These are phyloP conservation scores for Massariosphaeria phaeospora DNA, from an alignment of 495 filamentous ascomycete species.

Conservation along the genomic window DNA sequence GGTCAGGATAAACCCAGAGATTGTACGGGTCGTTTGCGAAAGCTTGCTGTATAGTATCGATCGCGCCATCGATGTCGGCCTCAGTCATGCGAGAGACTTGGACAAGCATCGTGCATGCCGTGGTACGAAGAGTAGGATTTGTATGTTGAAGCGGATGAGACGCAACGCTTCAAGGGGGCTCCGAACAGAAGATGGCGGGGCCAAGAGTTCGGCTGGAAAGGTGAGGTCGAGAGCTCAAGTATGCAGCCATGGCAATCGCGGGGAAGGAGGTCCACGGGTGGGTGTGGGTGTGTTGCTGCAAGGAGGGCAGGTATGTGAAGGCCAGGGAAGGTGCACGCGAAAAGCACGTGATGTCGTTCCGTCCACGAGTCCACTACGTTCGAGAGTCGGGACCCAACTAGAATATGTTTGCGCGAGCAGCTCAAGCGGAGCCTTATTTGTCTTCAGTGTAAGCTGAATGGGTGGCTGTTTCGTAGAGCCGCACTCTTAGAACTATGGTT, in stretches of 20 bases:
- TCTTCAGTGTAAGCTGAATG: no score
- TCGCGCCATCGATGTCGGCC: slow-evolving; percentile 57
- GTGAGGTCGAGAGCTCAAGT: background rate
- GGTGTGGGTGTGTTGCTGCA: no score
- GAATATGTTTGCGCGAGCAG: no score
- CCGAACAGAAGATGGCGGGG: background rate
- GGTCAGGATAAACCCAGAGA: slow-evolving; percentile 55
- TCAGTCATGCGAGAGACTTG: slow-evolving; percentile 52
- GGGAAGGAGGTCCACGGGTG: background rate
- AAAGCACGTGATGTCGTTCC: no score
- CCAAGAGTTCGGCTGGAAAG: background rate
- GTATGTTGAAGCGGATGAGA: background rate
- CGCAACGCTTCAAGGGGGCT: background rate
- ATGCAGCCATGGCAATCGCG: background rate
- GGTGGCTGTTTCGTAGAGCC: no score
- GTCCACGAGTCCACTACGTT: no score
- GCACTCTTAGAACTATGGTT: no score
- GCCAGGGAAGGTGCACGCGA: no score
- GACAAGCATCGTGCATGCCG: slow-evolving; percentile 38
- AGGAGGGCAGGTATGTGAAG: no score
- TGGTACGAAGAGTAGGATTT: background rate
- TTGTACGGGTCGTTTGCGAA: slow-evolving; percentile 65
- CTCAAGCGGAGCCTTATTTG: no score
- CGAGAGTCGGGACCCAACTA: no score
- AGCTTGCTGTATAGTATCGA: slow-evolving; percentile 54